Conservation (phyloP, 1,284 basidiomycete genomes). For the Tilletia indica region DNA sequence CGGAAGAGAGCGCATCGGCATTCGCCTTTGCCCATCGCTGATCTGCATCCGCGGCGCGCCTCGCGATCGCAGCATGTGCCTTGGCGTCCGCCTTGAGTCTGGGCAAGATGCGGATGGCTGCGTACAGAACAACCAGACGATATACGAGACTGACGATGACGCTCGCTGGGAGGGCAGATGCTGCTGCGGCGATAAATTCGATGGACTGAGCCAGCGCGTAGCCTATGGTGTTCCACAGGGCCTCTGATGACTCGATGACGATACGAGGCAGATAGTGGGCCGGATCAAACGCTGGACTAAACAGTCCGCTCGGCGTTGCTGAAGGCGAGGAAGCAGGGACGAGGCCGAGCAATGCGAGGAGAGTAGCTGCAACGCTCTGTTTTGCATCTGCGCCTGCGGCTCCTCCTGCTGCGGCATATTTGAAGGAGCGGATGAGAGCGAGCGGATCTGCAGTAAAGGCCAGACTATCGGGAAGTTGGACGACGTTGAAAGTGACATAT, state of each 20-base stretch:
- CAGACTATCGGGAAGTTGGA: conserved; percentile 42
- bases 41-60: not conserved
- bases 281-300: not conserved
- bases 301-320: too few relatives aligned
- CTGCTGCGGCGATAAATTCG: conserved; percentile 42
- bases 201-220: conserved; percentile 27
- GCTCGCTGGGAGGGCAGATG: conserved; percentile 45
- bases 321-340: too few relatives aligned
- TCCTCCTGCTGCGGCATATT: conserved; percentile 27
- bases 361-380: not conserved
- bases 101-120: conserved; percentile 49
- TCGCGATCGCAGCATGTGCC: not conserved
- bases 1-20: not conserved
- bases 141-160: conserved; percentile 52
- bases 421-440: conserved; percentile 51
- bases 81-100: conserved; percentile 23
- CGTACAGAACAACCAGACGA: conserved; percentile 50
- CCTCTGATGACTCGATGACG: conserved; percentile 3
- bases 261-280: conserved; percentile 10
- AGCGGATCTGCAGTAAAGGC: conserved; percentile 50
- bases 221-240: not conserved
- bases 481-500: conserved; percentile 54
- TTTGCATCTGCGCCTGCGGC: not conserved
- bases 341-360: not conserved
- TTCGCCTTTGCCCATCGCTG: conserved; percentile 1